These are phyloP conservation scores for Lactuca saligna DNA, from an alignment of 129 eudicot genomes.

Conservation along the genomic window DNA sequence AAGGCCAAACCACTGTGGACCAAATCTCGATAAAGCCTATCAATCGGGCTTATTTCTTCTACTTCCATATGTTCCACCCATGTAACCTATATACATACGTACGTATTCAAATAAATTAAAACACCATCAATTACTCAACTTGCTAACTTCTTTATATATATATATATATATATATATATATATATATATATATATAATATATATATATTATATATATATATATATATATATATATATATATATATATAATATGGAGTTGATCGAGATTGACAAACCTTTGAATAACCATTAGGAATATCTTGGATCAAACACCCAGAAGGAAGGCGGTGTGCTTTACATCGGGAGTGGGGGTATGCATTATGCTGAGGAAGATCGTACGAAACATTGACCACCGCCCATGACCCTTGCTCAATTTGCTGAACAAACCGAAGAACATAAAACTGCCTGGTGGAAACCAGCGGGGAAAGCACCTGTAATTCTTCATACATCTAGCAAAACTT, in stretches of 20 bases:
- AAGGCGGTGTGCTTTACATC: slow-evolving; percentile 35
- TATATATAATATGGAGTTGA: background rate
- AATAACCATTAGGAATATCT: slow-evolving; percentile 64
- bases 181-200: too few species aligned
- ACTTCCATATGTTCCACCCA: slow-evolving; percentile 69
- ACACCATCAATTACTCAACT: too few species aligned
- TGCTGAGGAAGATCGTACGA: slow-evolving; percentile 53
- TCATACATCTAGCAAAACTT: slow-evolving; percentile 47
- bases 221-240: too few species aligned
- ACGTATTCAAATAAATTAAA: too few species aligned
- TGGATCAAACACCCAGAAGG: slow-evolving; percentile 84
- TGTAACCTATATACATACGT: slow-evolving; percentile 46
- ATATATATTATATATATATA: too few species aligned
- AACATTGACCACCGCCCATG: slow-evolving; percentile 68
- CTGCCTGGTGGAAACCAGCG: slow-evolving; percentile 54
- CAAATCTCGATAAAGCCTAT: slow-evolving; percentile 45
- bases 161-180: too few species aligned
- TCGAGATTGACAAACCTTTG: slow-evolving; percentile 39
- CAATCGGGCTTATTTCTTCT: slow-evolving; percentile 43
- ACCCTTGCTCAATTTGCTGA: slow-evolving; percentile 61
- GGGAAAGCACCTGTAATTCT: slow-evolving; percentile 63
- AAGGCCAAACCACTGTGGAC: slow-evolving; percentile 49
- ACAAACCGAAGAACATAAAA: slow-evolving; percentile 52
- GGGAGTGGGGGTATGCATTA: slow-evolving; percentile 28
- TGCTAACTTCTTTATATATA: too few species aligned